phyloP scores from a whole-genome alignment of 2,329 filamentous ascomycete genomes.

The Cladosporium sp. region DNA sequence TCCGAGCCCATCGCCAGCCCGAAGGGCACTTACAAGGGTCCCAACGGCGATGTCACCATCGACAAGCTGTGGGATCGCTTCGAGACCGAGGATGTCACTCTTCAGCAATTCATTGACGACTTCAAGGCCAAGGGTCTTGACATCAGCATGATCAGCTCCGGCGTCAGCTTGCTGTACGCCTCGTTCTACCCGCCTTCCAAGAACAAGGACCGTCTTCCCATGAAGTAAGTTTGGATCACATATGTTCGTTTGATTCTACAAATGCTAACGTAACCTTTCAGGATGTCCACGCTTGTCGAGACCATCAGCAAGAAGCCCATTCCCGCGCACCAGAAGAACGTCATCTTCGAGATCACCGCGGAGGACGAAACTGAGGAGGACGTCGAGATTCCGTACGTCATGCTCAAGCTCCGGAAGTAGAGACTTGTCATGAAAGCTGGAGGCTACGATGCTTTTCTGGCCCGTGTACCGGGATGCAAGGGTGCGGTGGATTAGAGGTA shows the following conservation, averaged over 20 bases:
- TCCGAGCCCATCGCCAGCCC: constrained; percentile 93
- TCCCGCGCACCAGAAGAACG: constrained; percentile 85
- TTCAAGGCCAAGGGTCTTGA: constrained; percentile 78
- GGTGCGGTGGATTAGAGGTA: too few relatives aligned
- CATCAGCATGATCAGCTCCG: constrained; percentile 94
- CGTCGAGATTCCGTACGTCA: constrained; percentile 95
- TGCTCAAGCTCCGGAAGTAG: constrained; percentile 65
- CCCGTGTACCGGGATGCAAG: too few relatives aligned
- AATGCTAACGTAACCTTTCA: constrained; percentile 38
- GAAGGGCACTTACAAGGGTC: constrained; percentile 83
- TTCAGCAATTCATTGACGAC: constrained; percentile 75
- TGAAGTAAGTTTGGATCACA: constrained; percentile 55
- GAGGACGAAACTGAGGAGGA: constrained; percentile 88
- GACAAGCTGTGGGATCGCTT: constrained; percentile 99
- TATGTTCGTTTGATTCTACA: not conserved
- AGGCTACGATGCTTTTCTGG: too few relatives aligned
- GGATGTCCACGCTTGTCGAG: constrained; percentile 84
- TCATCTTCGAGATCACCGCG: constrained; percentile 93
- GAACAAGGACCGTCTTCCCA: constrained; percentile 73
- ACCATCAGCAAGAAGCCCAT: constrained; percentile 88
- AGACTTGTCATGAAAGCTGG: not conserved
- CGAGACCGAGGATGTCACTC: constrained; percentile 79
- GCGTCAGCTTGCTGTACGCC: constrained; percentile 90
- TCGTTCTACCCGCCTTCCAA: constrained; percentile 83
- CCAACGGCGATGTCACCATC: constrained; percentile 72